These are phyloP conservation scores for Bretschneidera sinensis DNA, from an alignment of 345 rosid species.

Conservation along the genomic window DNA sequence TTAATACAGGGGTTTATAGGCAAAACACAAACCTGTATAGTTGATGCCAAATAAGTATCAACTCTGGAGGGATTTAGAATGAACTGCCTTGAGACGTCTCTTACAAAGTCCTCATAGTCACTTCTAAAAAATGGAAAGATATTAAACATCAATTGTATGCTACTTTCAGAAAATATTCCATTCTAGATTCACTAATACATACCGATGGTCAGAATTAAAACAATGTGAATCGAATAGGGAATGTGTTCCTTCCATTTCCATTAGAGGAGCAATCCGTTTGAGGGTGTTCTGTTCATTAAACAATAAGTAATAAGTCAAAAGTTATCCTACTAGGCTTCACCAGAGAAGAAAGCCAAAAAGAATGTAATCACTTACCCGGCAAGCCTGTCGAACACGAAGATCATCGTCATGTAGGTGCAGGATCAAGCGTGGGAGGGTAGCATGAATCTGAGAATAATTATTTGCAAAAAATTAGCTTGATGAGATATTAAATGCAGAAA, in stretches of 20 bases:
- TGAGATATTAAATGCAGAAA: constrained; percentile 2
- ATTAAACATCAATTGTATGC: not conserved
- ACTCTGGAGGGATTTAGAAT: constrained; percentile 61
- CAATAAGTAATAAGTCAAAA: constrained; percentile 16
- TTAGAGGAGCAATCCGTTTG: constrained; percentile 56
- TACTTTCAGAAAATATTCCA: constrained; percentile 5
- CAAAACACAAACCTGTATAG: constrained; percentile 61
- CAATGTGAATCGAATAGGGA: constrained; percentile 48
- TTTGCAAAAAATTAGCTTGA: constrained; percentile 9
- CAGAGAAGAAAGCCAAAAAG: constrained; percentile 11
- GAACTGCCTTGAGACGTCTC: constrained; percentile 68
- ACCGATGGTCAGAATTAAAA: constrained; percentile 78
- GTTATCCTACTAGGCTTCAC: constrained; percentile 10
- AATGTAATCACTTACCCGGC: constrained; percentile 54
- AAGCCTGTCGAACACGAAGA: constrained; percentile 70
- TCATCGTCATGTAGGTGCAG: constrained; percentile 83
- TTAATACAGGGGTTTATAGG: not conserved
- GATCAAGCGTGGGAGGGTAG: constrained; percentile 71
- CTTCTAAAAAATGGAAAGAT: constrained; percentile 38
- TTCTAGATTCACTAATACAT: constrained; percentile 14
- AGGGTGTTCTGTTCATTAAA: constrained; percentile 55
- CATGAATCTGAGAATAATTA: constrained; percentile 62
- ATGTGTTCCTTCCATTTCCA: constrained; percentile 55
- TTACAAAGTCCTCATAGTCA: constrained; percentile 70
- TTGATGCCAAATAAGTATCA: constrained; percentile 70